Conservation (phyloP, 2,329 filamentous ascomycete species). For the Mollisia scopiformis region DNA sequence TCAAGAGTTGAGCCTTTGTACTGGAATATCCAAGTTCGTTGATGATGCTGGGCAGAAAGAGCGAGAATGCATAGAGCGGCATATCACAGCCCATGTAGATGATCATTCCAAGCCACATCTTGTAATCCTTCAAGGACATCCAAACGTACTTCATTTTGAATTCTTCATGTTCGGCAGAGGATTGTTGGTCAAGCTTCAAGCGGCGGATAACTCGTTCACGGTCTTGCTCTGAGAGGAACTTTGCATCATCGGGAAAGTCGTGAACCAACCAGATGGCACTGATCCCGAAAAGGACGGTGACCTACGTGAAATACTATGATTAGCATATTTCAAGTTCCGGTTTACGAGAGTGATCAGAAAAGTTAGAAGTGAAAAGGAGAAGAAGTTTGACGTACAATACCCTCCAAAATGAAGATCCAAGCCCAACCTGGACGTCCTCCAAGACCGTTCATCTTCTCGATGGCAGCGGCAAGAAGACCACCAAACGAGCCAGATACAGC, state of each 20-base stretch:
- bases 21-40: conserved; percentile 55
- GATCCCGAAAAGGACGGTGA: conserved; percentile 68
- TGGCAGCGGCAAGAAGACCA: conserved; percentile 72
- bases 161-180: conserved; percentile 73
- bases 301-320: background rate
- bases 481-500: conserved; percentile 79
- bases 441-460: conserved; percentile 69
- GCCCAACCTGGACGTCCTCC: conserved; percentile 60
- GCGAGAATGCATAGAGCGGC: conserved; percentile 73
- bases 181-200: conserved; percentile 71
- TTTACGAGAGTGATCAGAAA: too few relatives aligned
- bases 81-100: conserved; percentile 80
- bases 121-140: conserved; percentile 78
- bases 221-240: conserved; percentile 71
- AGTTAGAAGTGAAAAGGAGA: background rate
- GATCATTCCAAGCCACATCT: conserved; percentile 75
- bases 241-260: conserved; percentile 79
- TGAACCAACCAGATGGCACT: conserved; percentile 78
- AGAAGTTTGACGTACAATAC: conserved; percentile 50
- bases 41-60: conserved; percentile 83
- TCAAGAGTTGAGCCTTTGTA: conserved; percentile 70
- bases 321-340: background rate
- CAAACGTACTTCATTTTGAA: conserved; percentile 76
- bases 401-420: conserved; percentile 73
- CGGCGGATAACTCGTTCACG: conserved; percentile 73